Evolutionary conservation across 352 stramenopile species (phyloP).

Genomic region (Pythium phragmiticola): DNA sequence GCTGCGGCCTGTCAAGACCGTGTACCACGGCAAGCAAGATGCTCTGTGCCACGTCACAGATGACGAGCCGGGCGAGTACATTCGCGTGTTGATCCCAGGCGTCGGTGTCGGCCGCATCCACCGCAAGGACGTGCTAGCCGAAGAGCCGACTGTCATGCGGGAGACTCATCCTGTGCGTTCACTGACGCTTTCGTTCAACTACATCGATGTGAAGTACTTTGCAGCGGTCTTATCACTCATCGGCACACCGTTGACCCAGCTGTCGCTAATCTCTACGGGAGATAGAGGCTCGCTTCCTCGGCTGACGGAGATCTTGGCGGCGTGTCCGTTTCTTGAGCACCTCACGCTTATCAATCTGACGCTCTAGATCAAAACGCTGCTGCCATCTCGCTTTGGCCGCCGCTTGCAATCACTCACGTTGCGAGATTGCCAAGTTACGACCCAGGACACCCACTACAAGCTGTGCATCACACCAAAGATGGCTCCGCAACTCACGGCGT

Average conservation of each 20-base stretch:
- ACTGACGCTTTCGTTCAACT: background rate
- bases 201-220: background rate
- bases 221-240: background rate
- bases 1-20: background rate
- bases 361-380: background rate
- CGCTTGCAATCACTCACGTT: constrained; percentile 1
- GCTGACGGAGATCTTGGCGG: background rate
- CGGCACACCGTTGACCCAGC: background rate
- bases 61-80: background rate
- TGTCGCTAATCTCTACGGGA: background rate
- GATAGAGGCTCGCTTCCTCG: background rate
- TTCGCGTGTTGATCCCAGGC: background rate
- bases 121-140: background rate
- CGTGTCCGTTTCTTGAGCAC: background rate
- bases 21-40: background rate
- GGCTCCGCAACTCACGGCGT: background rate
- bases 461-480: background rate
- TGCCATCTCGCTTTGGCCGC: background rate
- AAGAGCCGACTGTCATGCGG: background rate
- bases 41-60: background rate
- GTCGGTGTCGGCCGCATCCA: constrained; percentile 1
- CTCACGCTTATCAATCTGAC: background rate
- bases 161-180: background rate
- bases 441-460: background rate
- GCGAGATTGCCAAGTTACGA: background rate